Percentiles rank a stretch among this genome's conserved stretches.
These are phyloP conservation scores for Penicillium sp. DNA, from an alignment of 2,329 filamentous ascomycete genomes.

Conservation along the genomic window DNA sequence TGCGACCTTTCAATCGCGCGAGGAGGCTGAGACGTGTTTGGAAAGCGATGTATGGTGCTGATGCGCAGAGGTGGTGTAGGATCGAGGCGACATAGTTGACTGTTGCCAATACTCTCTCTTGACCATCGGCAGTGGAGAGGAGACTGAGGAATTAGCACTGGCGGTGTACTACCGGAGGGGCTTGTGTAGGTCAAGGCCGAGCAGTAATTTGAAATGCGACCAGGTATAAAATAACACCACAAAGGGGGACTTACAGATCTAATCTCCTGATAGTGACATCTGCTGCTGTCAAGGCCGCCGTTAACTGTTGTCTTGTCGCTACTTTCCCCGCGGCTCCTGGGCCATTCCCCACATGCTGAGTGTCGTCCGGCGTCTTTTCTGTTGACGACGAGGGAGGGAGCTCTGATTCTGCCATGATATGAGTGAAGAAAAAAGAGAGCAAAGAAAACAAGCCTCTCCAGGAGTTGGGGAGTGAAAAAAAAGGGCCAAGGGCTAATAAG, in stretches of 20 bases:
- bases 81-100: conserved; percentile 70
- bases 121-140: conserved; percentile 69
- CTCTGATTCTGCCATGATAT: conserved; percentile 28
- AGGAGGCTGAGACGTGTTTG: conserved; percentile 51
- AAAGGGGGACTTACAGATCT: conserved; percentile 31
- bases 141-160: conserved; percentile 50
- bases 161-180: background rate
- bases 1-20: conserved; percentile 33
- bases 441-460: conserved; percentile 4
- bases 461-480: no score
- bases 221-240: background rate
- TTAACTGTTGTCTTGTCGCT: conserved; percentile 27
- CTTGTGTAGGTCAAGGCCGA: background rate
- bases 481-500: background rate
- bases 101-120: conserved; percentile 71
- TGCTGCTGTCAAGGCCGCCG: conserved; percentile 32
- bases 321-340: conserved; percentile 27
- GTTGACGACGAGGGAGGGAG: conserved; percentile 16
- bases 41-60: conserved; percentile 49
- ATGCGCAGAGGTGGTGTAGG: conserved; percentile 63
- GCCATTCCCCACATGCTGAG: conserved; percentile 25
- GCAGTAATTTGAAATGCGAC: background rate
- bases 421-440: background rate
- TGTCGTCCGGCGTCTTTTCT: conserved; percentile 9
- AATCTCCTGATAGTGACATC: conserved; percentile 36